Evolutionary conservation across 2,329 filamentous ascomycete species (phyloP), one percentile per base, ranked within the genome.

Genomic region (Botrytis porri): DNA sequence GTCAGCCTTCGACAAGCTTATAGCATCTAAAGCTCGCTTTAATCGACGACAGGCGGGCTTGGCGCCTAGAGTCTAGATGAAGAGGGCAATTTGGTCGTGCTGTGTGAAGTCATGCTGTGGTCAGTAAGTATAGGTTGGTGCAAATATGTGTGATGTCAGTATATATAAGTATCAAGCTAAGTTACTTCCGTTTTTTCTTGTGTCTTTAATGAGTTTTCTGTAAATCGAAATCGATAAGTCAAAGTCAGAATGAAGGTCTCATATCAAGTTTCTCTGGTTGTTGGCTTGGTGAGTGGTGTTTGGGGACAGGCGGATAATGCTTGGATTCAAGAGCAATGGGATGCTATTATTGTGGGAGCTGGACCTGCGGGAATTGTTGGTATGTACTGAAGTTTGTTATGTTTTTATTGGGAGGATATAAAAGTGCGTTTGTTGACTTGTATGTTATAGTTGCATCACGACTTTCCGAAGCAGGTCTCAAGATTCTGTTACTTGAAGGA

Each of bases 401-500:
- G n/a, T 39, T 18, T 4, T 67, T 43, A 29, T 14, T 32, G 20
- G 37, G 20, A 37, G 8, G 39, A n/a, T 51, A 14, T 14, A 25
- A 25, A 14, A n/a, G 20, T 70, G 14, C 29, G 20, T 45, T 45
- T n/a, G 12, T 45, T 62, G 39, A 62, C 4, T 70, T 5, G 22
- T 2, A 18, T 45, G 37, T n/a, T 22, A 48, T 29, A 72, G 70
- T 72, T 16, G 85, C 86, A 43, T 84, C 86, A 70, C 80, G 84
- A 67, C 80, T 88, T 79, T 86, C 85, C 70, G 85, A 86, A 75
- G 84, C 84, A 18, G 85, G 86, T 43, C 84, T 86, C 75, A 84
- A 84, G 75, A 87, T 86, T 0, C 82, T 88, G 39, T 81, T 88
- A 0, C 81, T 88, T 7, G 86, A 88, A 77, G 81, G 85, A 73